Evolutionary conservation across 2,329 filamentous ascomycete genomes (phyloP), one percentile per base, ranked within the genome.

Genomic region (Colletotrichum higginsianum): DNA sequence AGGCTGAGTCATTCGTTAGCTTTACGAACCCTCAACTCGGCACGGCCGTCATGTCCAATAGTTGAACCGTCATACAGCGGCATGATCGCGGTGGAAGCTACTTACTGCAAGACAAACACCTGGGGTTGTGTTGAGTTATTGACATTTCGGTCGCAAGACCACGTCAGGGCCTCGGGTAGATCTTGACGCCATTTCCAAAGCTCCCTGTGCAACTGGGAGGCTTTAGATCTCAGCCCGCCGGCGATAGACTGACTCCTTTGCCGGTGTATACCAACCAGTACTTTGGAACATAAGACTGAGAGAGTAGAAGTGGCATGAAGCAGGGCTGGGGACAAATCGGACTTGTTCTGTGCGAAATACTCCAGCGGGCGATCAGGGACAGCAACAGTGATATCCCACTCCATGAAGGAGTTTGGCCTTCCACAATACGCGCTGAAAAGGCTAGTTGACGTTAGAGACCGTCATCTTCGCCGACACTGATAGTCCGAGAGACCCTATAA

Each of bases 51-150:
- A 12, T 1, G 4, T 11, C 4, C 3, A 21, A 3, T 3, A 7
- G 56, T 35, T 12, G 9, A 21, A n/a, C 16, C 3, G 46, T 26
- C 21, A 13, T 15, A 38, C 15, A n/a, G 6, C 15, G 12, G 4
- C 1, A 1, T 12, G 21, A 4, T 12, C 35, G 26, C 4, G 18
- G 13, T 44, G 35, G 21, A 21, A 26, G 13, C 5, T 16, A 58
- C 68, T 47, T 23, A 72, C 69, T 72, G 69, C 16, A 72, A 35
- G 4, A 44, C 35, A 4, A 69, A 49, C 3, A 69, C 66, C 8
- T 47, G 15, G 0, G 67, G 42, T 5, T 30, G 38, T n/a, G 46
- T 0, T 15, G 16, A 15, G 1, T 30, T 18, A 2, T 23, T 38
- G 35, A 11, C 35, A 1, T 38, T 53, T n/a, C 12, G 3, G 9